Percentiles rank a stretch among this genome's conserved stretches.
Conservation (phyloP, 225 moss, liverwort and hornwort species). For the Asterella californica region DNA sequence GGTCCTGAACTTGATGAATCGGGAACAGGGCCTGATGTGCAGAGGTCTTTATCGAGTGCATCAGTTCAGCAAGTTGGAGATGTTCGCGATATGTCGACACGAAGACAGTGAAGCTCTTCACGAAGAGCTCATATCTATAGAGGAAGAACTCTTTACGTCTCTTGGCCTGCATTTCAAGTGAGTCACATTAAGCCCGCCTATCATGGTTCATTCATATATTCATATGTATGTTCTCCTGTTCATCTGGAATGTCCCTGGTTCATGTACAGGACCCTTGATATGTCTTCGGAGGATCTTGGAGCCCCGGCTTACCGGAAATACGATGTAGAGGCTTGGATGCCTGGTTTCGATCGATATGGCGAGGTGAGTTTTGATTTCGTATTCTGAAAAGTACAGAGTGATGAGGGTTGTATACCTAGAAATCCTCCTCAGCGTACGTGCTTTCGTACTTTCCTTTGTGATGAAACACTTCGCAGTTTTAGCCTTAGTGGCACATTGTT, state of each 20-base stretch:
- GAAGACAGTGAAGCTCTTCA: slow-evolving; percentile 87
- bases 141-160: slow-evolving; percentile 79
- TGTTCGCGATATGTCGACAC: slow-evolving; percentile 84
- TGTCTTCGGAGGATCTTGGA: slow-evolving; percentile 97
- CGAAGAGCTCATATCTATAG: slow-evolving; percentile 89
- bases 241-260: neutral
- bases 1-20: slow-evolving; percentile 59
- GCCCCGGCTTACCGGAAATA: slow-evolving; percentile 96
- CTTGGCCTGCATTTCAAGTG: slow-evolving; percentile 94
- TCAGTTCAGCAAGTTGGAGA: slow-evolving; percentile 99
- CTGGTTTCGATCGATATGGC: slow-evolving; percentile 93
- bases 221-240: neutral
- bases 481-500: neutral
- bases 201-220: neutral
- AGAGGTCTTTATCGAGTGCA: slow-evolving; percentile 99
- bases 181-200: neutral
- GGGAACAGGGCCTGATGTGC: slow-evolving; percentile 69
- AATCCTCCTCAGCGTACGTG: neutral
- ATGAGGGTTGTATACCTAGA: neutral
- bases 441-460: neutral
- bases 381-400: neutral
- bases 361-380: slow-evolving; percentile 50
- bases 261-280: slow-evolving; percentile 77
- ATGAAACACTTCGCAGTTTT: neutral
- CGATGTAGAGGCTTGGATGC: slow-evolving; percentile 99